Base-by-base conservation (phyloP, 352 stramenopile genomes). In the Aphanomyces euteiches region DNA sequence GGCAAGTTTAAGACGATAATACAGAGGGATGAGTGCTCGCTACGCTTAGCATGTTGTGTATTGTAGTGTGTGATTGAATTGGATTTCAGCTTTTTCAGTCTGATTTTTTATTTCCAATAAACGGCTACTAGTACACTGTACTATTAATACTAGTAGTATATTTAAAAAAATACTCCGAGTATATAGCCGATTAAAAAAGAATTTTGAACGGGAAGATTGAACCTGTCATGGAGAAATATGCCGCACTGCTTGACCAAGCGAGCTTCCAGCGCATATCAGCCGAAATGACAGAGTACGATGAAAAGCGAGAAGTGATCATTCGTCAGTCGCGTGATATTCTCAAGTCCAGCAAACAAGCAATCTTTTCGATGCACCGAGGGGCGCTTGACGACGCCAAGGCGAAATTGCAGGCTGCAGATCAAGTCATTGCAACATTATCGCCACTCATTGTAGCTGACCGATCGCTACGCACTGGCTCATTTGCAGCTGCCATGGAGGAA, bases 311-410 rank as follows among this genome's bases (percentile, higher is more conserved):
- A 78, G 77, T 87, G 65, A 88, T 98, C 59, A 98, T 98, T 72
- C 98, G 98, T 81, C 87, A 86, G 37, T 98, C 89, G 41, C 80
- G 95, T 34, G 94, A 98, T 74, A 95, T 96, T 64, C 91, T 98
- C 75, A 98, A 98, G 78, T 78, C 79, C 65, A 96, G 92, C 69
- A 98, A 98, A 73, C 89, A 98, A 73, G 85, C 91, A 45, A 98
- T 98, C 72, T 98, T 96, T 72, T 89, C 89, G 8, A 78, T 98
- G 53, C 95, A 98, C 86, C 90, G 95, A 8, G 83, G 79, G 19
- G 87, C 97, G 66, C 73, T 68, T 15, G 67, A 75, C 1, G 74
- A 84, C 40, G 90, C 95, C 8, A 69, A 21, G 17, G 54, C 57
- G 8, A 76, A 75, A 19, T 69, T 83, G 48, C 2, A 78, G 73